phyloP scores from a whole-genome alignment of 495 filamentous ascomycete genomes.

The Hypoxylon fragiforme region DNA sequence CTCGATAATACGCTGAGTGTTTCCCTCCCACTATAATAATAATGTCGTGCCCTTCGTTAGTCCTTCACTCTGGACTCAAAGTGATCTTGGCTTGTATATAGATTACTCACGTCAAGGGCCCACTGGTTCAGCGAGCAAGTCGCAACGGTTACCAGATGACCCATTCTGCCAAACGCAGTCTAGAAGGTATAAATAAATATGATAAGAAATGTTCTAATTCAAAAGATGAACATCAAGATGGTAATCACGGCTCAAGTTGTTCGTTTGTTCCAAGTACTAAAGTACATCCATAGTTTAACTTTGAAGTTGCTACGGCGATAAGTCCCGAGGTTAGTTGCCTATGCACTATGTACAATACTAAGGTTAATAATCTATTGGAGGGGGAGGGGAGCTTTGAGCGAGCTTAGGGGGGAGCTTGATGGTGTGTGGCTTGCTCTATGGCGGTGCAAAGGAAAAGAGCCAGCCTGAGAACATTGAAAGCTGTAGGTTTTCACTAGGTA shows the following conservation, averaged over 20 bases:
- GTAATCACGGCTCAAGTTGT: background rate
- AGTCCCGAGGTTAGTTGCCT: background rate
- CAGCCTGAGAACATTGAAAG: no score
- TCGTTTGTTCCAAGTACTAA: no score
- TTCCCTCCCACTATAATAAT: slow-evolving; percentile 64
- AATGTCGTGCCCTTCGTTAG: slow-evolving; percentile 48
- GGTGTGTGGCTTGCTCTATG: background rate
- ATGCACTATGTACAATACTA: no score
- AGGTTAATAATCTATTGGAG: no score
- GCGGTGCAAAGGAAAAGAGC: background rate
- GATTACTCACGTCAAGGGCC: slow-evolving; percentile 75
- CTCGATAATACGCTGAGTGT: slow-evolving; percentile 73
- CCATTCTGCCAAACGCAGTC: slow-evolving; percentile 24
- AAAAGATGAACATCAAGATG: no score
- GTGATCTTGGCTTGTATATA: no score
- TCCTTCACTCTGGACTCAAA: slow-evolving; percentile 51
- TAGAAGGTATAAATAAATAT: no score
- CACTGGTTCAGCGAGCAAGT: slow-evolving; percentile 61
- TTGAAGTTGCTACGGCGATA: background rate
- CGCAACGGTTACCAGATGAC: slow-evolving; percentile 47
- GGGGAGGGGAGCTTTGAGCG: no score
- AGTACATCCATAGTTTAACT: no score
- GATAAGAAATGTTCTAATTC: no score
- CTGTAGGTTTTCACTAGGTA: no score
- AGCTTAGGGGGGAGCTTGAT: no score